Evolutionary conservation across 495 filamentous ascomycete species (phyloP).

Genomic region (Melanomma pulvis-pyrius): DNA sequence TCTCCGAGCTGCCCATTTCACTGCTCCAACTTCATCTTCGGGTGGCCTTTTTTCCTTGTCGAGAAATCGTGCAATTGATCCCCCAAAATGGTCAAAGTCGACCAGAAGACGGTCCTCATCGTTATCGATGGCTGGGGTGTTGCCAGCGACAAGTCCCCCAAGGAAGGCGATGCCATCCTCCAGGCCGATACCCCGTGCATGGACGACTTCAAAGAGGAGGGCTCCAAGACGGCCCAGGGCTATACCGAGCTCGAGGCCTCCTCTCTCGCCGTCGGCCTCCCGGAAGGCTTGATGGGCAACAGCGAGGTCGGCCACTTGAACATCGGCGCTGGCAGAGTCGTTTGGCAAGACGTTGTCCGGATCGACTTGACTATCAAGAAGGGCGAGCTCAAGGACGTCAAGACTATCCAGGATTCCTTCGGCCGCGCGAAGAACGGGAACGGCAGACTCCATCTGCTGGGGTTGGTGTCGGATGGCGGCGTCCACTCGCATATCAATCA

Average conservation of each 20-base stretch:
- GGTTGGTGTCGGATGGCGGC: slow-evolving; percentile 91
- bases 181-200: slow-evolving; percentile 89
- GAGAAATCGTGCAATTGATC: slow-evolving; percentile 13
- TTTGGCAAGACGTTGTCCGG: slow-evolving; percentile 97
- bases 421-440: slow-evolving; percentile 82
- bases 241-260: slow-evolving; percentile 92
- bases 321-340: slow-evolving; percentile 95
- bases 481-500: slow-evolving; percentile 96
- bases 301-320: slow-evolving; percentile 98
- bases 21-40: slow-evolving; percentile 16
- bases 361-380: slow-evolving; percentile 96
- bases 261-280: slow-evolving; percentile 91
- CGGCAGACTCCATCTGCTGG: slow-evolving; percentile 88
- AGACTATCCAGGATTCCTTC: slow-evolving; percentile 76
- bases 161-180: slow-evolving; percentile 90
- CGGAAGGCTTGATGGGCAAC: slow-evolving; percentile 98
- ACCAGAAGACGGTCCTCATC: slow-evolving; percentile 94
- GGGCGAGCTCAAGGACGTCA: slow-evolving; percentile 73
- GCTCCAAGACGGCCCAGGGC: slow-evolving; percentile 70
- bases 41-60: slow-evolving; percentile 38
- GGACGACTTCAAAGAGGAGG: slow-evolving; percentile 69
- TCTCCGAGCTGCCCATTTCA: not conserved
- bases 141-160: slow-evolving; percentile 71
- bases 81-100: slow-evolving; percentile 67
- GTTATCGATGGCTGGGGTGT: slow-evolving; percentile 99